Evolutionary conservation across 371 early-diverging fungal species (phyloP).

Genomic region (Mycotypha africana): DNA sequence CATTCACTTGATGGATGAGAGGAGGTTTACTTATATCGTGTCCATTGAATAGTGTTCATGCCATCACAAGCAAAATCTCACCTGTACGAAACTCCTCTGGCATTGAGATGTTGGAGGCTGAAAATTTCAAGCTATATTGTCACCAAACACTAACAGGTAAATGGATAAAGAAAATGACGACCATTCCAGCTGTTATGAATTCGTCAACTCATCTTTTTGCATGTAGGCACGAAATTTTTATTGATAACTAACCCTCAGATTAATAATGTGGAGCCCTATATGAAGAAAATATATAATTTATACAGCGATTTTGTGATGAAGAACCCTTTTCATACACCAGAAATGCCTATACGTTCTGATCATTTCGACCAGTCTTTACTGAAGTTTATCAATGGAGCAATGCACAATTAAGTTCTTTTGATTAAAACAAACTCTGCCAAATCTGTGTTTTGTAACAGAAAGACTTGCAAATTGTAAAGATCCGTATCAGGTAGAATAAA

Average conservation of each 20-base stretch:
- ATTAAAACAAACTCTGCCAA: too few species aligned
- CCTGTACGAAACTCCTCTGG: slow-evolving; percentile 81
- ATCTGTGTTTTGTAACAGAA: too few species aligned
- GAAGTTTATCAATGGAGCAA: slow-evolving; percentile 65
- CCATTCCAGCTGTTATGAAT: not conserved
- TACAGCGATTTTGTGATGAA: slow-evolving; percentile 98
- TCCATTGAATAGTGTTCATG: slow-evolving; percentile 86
- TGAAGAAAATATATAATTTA: slow-evolving; percentile 79
- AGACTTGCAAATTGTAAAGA: too few species aligned
- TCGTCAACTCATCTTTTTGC: not conserved
- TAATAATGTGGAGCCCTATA: slow-evolving; percentile 60
- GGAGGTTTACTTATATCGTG: too few species aligned
- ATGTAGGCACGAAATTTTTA: slow-evolving; percentile 88
- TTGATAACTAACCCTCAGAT: slow-evolving; percentile 79
- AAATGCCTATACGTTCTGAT: slow-evolving; percentile 98
- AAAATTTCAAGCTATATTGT: slow-evolving; percentile 87
- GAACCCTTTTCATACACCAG: slow-evolving; percentile 97
- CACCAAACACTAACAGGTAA: slow-evolving; percentile 91
- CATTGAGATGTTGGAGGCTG: slow-evolving; percentile 88
- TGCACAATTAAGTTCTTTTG: too few species aligned
- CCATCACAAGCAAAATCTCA: slow-evolving; percentile 91
- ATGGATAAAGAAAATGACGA: not conserved
- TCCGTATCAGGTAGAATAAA: too few species aligned
- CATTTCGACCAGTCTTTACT: slow-evolving; percentile 82
- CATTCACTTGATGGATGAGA: too few species aligned